phyloP scores from a whole-genome alignment of 2,329 filamentous ascomycete genomes.

The Ophiostoma angusticollis region DNA sequence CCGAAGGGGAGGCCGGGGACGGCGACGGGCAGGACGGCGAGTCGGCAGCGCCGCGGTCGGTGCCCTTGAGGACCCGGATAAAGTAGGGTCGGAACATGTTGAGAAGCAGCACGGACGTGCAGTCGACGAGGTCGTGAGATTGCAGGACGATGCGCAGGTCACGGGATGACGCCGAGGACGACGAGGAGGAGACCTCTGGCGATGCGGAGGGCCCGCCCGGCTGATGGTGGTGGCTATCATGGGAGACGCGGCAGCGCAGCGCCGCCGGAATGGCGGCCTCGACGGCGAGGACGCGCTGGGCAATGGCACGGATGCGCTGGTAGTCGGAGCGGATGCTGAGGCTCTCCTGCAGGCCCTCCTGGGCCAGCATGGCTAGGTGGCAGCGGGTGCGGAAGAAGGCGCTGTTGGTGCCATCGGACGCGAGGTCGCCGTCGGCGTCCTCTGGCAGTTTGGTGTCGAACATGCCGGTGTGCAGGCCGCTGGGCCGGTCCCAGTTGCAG shows the following conservation, averaged over 20 bases:
- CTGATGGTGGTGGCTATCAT: no score
- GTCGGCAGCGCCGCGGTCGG: neutral
- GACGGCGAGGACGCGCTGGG: neutral
- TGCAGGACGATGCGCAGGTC: neutral
- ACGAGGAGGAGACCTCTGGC: neutral
- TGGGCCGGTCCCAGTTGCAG: slow-evolving; percentile 2
- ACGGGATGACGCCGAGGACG: neutral
- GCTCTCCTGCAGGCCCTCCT: slow-evolving; percentile 1
- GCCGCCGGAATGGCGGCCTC: neutral
- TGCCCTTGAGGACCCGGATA: slow-evolving; percentile 1
- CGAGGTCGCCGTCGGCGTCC: neutral
- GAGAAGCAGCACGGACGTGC: neutral
- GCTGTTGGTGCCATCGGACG: neutral
- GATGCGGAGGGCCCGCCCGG: no score
- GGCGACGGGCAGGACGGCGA: neutral
- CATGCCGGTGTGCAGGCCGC: slow-evolving; percentile 3
- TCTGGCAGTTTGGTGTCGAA: slow-evolving; percentile 4
- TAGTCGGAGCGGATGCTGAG: slow-evolving; percentile 5
- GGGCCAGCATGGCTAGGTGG: neutral
- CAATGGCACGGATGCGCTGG: neutral
- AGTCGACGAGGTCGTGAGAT: slow-evolving; percentile 2
- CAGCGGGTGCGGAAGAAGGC: neutral
- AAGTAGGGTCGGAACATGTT: slow-evolving; percentile 3
- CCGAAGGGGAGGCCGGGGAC: neutral
- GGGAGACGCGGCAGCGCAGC: neutral